These are phyloP conservation scores for Triticum timopheevii DNA, from an alignment of 176 grass and related monocot genomes.

Conservation along the genomic window DNA sequence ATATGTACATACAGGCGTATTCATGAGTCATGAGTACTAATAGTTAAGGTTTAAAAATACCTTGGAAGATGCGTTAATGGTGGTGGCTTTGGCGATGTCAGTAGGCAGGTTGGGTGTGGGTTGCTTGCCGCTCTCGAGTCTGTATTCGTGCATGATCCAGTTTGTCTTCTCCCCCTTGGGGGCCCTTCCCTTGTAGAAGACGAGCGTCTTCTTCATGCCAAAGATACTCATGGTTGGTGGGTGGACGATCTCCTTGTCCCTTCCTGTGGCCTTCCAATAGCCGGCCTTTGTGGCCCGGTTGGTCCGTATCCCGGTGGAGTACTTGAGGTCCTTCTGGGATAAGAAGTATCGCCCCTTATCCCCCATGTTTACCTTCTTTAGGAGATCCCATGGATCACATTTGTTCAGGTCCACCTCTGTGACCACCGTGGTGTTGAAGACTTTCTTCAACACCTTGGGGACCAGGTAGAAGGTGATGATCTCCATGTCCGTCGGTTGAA, in stretches of 20 bases:
- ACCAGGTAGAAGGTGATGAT: too few relatives aligned
- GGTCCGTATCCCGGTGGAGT: slow-evolving; percentile 44
- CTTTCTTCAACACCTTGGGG: neutral
- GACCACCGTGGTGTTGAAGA: slow-evolving; percentile 37
- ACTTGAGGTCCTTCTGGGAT: slow-evolving; percentile 49
- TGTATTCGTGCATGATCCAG: slow-evolving; percentile 67
- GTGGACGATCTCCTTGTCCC: slow-evolving; percentile 39
- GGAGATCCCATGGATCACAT: slow-evolving; percentile 77
- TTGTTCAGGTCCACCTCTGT: slow-evolving; percentile 59
- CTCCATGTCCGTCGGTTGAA: too few relatives aligned
- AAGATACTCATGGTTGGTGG: neutral
- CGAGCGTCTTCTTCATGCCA: slow-evolving; percentile 99
- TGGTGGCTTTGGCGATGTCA: neutral
- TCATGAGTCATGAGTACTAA: too few relatives aligned
- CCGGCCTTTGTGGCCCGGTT: too few relatives aligned
- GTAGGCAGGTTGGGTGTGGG: neutral
- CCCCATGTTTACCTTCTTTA: slow-evolving; percentile 22
- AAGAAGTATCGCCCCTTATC: slow-evolving; percentile 45
- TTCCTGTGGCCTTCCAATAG: too few relatives aligned
- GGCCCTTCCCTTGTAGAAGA: slow-evolving; percentile 78
- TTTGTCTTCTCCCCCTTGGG: slow-evolving; percentile 17
- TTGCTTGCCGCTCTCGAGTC: slow-evolving; percentile 19
- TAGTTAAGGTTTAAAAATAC: too few relatives aligned
- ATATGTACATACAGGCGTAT: too few relatives aligned
- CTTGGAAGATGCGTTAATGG: too few relatives aligned